These are phyloP conservation scores for Laguncularia racemosa DNA, from an alignment of 345 rosid genomes.

Conservation along the genomic window DNA sequence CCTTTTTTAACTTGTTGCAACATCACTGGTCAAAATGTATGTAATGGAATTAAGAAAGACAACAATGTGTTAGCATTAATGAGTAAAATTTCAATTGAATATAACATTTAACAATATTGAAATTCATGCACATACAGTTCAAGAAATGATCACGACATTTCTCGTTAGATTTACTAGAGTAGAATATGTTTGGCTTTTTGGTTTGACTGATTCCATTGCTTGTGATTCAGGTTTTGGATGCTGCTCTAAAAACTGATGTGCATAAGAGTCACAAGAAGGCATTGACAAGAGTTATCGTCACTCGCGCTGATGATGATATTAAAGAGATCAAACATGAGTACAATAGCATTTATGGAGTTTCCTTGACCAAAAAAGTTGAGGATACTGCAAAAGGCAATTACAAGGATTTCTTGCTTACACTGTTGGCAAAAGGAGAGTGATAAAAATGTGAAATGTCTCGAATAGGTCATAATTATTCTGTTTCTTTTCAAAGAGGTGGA, in stretches of 20 bases:
- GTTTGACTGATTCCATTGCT: neutral
- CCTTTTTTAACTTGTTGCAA: too few relatives aligned
- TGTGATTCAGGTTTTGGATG: slow-evolving; percentile 47
- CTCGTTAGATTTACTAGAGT: neutral
- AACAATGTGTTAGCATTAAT: too few relatives aligned
- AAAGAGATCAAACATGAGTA: slow-evolving; percentile 47
- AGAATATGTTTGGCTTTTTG: neutral
- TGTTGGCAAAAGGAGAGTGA: slow-evolving; percentile 41
- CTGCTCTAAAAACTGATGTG: slow-evolving; percentile 37
- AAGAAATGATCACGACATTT: neutral
- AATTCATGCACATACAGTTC: too few relatives aligned
- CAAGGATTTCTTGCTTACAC: slow-evolving; percentile 56
- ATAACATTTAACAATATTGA: too few relatives aligned
- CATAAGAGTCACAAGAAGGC: slow-evolving; percentile 49
- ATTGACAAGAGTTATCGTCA: slow-evolving; percentile 63
- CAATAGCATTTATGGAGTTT: slow-evolving; percentile 30
- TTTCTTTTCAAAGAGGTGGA: too few relatives aligned
- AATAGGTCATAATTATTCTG: too few relatives aligned
- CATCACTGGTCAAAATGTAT: too few relatives aligned
- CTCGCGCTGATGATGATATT: slow-evolving; percentile 59
- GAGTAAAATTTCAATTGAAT: too few relatives aligned
- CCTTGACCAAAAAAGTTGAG: slow-evolving; percentile 38
- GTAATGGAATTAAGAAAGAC: too few relatives aligned
- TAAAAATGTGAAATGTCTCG: neutral
- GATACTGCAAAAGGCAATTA: slow-evolving; percentile 65